Evolutionary conservation across 208 protist species (phyloP).

Genomic region (Strigomonas culicis): DNA sequence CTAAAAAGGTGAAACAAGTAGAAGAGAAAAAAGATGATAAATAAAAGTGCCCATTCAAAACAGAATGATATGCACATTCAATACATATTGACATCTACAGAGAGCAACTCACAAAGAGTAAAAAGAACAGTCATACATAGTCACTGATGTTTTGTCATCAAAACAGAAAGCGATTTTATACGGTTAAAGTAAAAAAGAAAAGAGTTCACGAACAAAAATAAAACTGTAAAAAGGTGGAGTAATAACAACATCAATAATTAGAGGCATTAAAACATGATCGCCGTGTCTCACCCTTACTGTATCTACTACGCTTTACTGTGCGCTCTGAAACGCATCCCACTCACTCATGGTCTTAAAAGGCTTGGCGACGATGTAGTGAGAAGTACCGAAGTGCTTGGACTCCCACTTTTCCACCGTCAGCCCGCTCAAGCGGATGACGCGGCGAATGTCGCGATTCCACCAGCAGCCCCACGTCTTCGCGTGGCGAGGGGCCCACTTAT

Average conservation of each 20-base stretch:
- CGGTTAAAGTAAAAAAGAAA: too few relatives aligned
- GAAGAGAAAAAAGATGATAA: constrained; percentile 10
- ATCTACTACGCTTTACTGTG: too few relatives aligned
- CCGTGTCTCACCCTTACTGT: too few relatives aligned
- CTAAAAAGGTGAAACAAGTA: constrained; percentile 13
- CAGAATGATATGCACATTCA: background rate
- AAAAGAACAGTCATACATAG: too few relatives aligned
- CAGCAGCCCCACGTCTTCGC: constrained; percentile 86
- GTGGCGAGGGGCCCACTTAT: constrained; percentile 80
- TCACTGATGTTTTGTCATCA: too few relatives aligned
- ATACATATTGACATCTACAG: background rate
- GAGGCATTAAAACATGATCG: background rate
- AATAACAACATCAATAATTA: background rate
- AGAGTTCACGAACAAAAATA: too few relatives aligned
- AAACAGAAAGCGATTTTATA: too few relatives aligned
- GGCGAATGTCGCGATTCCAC: constrained; percentile 88
- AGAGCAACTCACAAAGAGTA: too few relatives aligned
- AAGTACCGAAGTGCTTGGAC: constrained; percentile 85
- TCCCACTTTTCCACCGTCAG: constrained; percentile 62
- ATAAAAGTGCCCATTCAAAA: background rate
- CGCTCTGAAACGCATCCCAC: too few relatives aligned
- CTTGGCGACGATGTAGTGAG: constrained; percentile 79
- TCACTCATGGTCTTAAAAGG: constrained; percentile 81
- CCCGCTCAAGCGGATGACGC: constrained; percentile 61
- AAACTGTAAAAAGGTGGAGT: background rate